Evolutionary conservation across 2,329 filamentous ascomycete species (phyloP), one percentile per base, ranked within the genome.

Genomic region (Aspergillus uvarum): DNA sequence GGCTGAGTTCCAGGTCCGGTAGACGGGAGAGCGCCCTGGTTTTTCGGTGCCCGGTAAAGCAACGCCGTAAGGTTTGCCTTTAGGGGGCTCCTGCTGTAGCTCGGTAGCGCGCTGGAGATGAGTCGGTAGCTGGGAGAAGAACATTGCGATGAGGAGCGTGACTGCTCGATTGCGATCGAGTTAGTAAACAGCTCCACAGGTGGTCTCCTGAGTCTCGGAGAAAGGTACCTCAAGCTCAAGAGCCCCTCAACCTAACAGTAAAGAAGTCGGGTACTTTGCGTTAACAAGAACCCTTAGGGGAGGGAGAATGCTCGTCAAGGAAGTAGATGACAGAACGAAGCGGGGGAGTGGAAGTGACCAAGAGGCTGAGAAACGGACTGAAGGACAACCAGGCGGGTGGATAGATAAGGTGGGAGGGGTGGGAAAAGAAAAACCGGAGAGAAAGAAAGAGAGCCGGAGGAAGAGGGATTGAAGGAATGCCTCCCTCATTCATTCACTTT

Each of bases 1-100:
- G 59, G 83, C 83, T 71, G 89, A 88, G 65, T 85, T 85, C 86
- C 89, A 96, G 77, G 96, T 89, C 63, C 95, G 87, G 78, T 98
- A 98, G 64, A 96, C 79, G 51, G 86, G 80, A 53, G 84, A 89
- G 67, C 92, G 88, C 61, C 88, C 90, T 52, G 90, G 87, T 62
- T 83, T 81, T 76, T 90, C 86, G 51, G 89, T 88, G 63, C 90
- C 90, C 0, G 92, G 89, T 21, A 99, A 70, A 12, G 91, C 80
- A 14, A 96, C 81, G 50, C 89, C 90, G 73, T 95, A 95, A 1
- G 92, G 90, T 52, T 85, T 80, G 65, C 92, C 92, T 8, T 88
- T 84, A 3, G 91, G 87, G 51, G 92, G 91, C 16, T 85, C 82
- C 59, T 79, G 73, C 54, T 82, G 77, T 59, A 91, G 77, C 72